Evolutionary conservation across 2,329 filamentous ascomycete species (phyloP).

Genomic region (Colletotrichum sansevieriae): DNA sequence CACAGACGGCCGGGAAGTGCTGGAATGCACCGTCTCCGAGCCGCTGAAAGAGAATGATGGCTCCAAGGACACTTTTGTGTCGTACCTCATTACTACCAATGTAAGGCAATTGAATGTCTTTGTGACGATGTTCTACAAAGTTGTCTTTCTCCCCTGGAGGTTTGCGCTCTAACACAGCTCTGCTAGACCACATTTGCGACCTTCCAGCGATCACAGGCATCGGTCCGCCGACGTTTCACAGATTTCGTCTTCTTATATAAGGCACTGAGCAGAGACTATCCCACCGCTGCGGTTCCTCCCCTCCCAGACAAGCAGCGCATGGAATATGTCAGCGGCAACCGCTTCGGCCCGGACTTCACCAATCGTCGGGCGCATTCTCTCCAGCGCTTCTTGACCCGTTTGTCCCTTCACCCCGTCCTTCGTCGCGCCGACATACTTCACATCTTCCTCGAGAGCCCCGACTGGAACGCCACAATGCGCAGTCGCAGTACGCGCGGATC

Average conservation of each 20-base stretch:
- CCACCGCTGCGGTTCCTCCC: slow-evolving; percentile 91
- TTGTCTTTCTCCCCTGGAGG: slow-evolving; percentile 1
- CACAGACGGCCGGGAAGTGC: slow-evolving; percentile 72
- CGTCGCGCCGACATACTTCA: slow-evolving; percentile 86
- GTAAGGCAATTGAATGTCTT: slow-evolving; percentile 59
- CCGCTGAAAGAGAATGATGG: slow-evolving; percentile 97
- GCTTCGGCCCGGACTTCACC: slow-evolving; percentile 95
- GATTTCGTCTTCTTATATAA: slow-evolving; percentile 98
- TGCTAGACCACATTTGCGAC: slow-evolving; percentile 90
- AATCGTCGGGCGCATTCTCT: slow-evolving; percentile 88
- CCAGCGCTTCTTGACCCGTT: slow-evolving; percentile 88
- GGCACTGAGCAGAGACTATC: slow-evolving; percentile 87
- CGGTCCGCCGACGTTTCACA: slow-evolving; percentile 91
- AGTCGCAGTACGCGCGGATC: slow-evolving; percentile 77
- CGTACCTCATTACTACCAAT: slow-evolving; percentile 92
- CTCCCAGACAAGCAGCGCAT: slow-evolving; percentile 99
- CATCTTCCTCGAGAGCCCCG: slow-evolving; percentile 89
- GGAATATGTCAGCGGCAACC: slow-evolving; percentile 96
- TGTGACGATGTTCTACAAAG: slow-evolving; percentile 8
- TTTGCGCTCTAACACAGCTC: slow-evolving; percentile 27
- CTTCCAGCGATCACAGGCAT: slow-evolving; percentile 85
- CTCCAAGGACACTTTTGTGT: slow-evolving; percentile 96
- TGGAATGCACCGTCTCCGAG: slow-evolving; percentile 86
- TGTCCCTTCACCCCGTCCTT: slow-evolving; percentile 89
- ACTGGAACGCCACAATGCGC: slow-evolving; percentile 98